These are phyloP conservation scores for Adansonia digitata DNA, from an alignment of 345 rosid species.

Conservation along the genomic window DNA sequence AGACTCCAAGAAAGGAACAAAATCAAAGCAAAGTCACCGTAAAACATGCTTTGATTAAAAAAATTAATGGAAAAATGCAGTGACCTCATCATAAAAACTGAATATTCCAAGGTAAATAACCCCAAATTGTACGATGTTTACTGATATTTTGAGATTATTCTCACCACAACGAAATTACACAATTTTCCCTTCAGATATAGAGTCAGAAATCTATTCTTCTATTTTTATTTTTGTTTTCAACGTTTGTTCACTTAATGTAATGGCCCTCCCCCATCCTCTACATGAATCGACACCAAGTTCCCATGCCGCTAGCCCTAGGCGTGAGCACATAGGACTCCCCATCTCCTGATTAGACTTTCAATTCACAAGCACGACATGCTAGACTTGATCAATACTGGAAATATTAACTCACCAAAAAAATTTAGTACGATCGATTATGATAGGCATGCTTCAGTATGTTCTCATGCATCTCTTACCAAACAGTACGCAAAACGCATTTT, in stretches of 20 bases:
- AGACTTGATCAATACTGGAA: background rate
- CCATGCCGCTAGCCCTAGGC: background rate
- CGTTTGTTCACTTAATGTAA: background rate
- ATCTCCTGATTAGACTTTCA: background rate
- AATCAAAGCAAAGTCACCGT: background rate
- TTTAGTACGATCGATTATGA: constrained; percentile 49
- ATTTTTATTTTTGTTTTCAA: background rate
- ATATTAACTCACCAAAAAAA: constrained; percentile 68
- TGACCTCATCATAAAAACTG: background rate
- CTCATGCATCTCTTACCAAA: background rate
- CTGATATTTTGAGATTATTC: background rate
- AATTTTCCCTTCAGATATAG: too few species aligned
- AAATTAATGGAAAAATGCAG: background rate
- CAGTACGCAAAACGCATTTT: too few species aligned
- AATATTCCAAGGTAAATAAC: background rate
- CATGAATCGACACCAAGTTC: background rate
- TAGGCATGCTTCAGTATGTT: background rate
- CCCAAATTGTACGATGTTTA: background rate
- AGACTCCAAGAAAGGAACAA: background rate
- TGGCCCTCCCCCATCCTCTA: background rate
- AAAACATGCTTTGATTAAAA: background rate
- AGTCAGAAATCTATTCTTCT: background rate
- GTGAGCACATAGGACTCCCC: background rate
- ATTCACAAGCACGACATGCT: background rate
- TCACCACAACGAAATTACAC: background rate